A percentile compares a stretch with the other conserved stretches of the same genome.
These are phyloP conservation scores for Phytophthora melonis DNA, from an alignment of 352 stramenopile species.

Conservation along the genomic window DNA sequence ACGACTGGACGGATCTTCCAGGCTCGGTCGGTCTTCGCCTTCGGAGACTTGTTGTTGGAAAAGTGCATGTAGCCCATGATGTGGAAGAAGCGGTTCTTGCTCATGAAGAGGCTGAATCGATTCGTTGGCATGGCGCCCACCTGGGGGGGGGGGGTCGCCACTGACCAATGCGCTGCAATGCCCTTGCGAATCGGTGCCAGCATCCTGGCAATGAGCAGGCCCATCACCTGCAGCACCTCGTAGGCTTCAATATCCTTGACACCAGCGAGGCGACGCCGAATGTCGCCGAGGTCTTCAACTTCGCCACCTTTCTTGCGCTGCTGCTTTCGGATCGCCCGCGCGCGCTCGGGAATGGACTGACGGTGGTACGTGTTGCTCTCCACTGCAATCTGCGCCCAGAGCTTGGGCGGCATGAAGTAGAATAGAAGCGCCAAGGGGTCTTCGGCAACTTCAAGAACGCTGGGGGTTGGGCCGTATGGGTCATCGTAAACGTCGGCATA, in stretches of 20 bases:
- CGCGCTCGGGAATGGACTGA: neutral
- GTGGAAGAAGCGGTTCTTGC: too few relatives aligned
- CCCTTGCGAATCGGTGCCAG: too few relatives aligned
- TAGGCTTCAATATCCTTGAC: too few relatives aligned
- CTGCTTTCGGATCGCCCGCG: neutral
- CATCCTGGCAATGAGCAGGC: too few relatives aligned
- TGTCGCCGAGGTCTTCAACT: conserved; percentile 1
- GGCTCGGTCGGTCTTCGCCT: too few relatives aligned
- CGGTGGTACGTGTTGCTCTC: conserved; percentile 5
- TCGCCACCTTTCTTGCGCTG: neutral
- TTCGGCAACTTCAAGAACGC: neutral
- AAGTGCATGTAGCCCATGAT: too few relatives aligned
- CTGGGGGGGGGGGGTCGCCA: too few relatives aligned
- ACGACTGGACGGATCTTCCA: too few relatives aligned
- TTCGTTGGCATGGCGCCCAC: too few relatives aligned
- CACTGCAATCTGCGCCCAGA: conserved; percentile 7
- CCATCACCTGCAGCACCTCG: neutral
- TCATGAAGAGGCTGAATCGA: too few relatives aligned
- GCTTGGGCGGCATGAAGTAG: conserved; percentile 10
- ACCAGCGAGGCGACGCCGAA: neutral
- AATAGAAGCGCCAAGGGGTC: conserved; percentile 5
- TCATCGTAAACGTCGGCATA: conserved; percentile 8
- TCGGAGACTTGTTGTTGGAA: too few relatives aligned
- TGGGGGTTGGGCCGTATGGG: neutral
- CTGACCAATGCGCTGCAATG: neutral